These are phyloP conservation scores for Phytopythium litorale DNA, from an alignment of 352 stramenopile genomes.

Conservation along the genomic window DNA sequence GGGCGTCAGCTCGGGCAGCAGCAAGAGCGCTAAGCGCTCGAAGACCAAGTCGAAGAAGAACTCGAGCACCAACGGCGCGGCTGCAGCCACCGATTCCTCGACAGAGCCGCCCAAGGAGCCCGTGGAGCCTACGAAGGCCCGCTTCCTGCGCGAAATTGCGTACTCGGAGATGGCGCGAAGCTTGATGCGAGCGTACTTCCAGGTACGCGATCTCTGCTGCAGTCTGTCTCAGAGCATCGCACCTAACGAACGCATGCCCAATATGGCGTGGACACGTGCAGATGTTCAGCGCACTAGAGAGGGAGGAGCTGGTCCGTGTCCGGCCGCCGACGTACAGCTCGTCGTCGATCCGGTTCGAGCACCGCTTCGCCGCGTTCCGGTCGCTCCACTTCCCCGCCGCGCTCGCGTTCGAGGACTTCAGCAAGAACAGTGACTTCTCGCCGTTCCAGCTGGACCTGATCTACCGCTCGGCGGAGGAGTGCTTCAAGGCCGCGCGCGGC, in stretches of 20 bases:
- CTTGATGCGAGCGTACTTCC: constrained; percentile 78
- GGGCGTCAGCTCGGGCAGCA: constrained; percentile 12
- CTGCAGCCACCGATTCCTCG: neutral
- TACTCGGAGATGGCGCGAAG: constrained; percentile 75
- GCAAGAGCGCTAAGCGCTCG: constrained; percentile 29
- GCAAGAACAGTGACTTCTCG: constrained; percentile 80
- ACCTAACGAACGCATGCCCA: neutral
- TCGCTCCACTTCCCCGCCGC: constrained; percentile 65
- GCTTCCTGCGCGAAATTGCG: constrained; percentile 70
- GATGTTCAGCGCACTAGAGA: constrained; percentile 65
- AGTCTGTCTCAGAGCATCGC: neutral
- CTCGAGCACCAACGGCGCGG: neutral
- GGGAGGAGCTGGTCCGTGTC: constrained; percentile 49
- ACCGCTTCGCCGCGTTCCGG: constrained; percentile 76
- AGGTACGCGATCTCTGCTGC: constrained; percentile 20
- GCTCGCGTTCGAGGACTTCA: constrained; percentile 67
- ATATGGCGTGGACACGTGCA: constrained; percentile 3
- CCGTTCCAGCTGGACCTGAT: constrained; percentile 66
- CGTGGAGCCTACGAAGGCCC: constrained; percentile 45
- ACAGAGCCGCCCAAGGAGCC: constrained; percentile 6
- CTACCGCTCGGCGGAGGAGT: constrained; percentile 83
- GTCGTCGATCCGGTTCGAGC: constrained; percentile 64
- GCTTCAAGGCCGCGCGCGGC: constrained; percentile 63
- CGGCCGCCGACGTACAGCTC: constrained; percentile 57
- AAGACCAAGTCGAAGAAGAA: constrained; percentile 44